Conservation (phyloP, 306 rosid species). For the Mimosa pudica region DNA sequence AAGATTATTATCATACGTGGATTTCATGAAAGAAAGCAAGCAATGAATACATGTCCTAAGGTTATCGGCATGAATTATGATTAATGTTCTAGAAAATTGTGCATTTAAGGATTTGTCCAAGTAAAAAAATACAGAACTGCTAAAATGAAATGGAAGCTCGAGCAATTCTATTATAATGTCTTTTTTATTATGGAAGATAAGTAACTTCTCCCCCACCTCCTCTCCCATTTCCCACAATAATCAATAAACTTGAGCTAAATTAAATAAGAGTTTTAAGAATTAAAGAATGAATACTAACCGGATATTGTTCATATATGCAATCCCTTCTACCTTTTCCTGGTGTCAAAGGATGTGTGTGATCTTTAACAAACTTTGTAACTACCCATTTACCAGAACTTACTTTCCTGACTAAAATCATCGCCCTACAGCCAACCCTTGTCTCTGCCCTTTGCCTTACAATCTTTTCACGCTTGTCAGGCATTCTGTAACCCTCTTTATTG, state of each 20-base stretch:
- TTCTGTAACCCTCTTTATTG: conserved; percentile 95
- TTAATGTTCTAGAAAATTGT: background rate
- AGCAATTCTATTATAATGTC: background rate
- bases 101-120: background rate
- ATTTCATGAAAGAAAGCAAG: background rate
- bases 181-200: background rate
- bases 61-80: background rate
- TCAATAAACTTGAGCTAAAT: background rate
- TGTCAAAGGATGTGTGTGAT: conserved; percentile 74
- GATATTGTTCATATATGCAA: conserved; percentile 62
- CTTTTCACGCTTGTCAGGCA: conserved; percentile 96
- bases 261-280: conserved; percentile 12
- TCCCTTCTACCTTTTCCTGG: conserved; percentile 73
- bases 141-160: background rate
- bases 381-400: conserved; percentile 53
- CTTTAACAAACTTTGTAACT: conserved; percentile 71
- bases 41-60: background rate
- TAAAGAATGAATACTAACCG: conserved; percentile 34
- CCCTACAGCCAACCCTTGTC: conserved; percentile 82
- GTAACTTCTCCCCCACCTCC: background rate
- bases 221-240: background rate
- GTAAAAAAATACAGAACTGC: background rate
- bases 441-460: conserved; percentile 93
- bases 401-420: conserved; percentile 70
- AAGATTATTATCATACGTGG: background rate